These are phyloP conservation scores for Rhynchospora pubera DNA, from an alignment of 176 grass and related monocot genomes.

Conservation along the genomic window DNA sequence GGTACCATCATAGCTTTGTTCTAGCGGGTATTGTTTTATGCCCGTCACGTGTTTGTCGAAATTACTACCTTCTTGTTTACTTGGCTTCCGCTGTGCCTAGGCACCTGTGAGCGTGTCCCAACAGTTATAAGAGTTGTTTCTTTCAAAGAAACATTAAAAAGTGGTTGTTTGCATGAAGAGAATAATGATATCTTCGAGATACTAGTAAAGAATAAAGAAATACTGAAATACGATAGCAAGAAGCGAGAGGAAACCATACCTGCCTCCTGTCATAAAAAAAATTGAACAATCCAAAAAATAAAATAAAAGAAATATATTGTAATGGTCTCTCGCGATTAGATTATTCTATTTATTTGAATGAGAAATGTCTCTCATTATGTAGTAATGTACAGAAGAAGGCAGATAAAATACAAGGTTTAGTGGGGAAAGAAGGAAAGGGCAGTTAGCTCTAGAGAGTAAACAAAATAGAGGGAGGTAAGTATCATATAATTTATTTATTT, in stretches of 20 bases:
- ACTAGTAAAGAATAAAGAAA: neutral
- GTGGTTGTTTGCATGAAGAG: neutral
- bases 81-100: no score
- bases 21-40: no score
- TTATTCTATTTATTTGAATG: no score
- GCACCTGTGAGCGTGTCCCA: no score
- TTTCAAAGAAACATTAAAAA: neutral
- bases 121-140: neutral
- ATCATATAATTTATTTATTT: neutral
- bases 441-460: neutral
- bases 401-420: no score
- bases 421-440: neutral
- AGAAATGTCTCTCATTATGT: no score
- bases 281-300: neutral
- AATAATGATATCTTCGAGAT: neutral
- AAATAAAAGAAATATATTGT: neutral
- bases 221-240: neutral
- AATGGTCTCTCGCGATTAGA: no score
- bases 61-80: no score
- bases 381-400: no score
- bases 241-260: neutral
- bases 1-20: no score
- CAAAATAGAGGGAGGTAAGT: no score
- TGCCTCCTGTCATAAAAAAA: neutral
- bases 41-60: no score